Conservation (phyloP, 176 grass and related monocot genomes). For the Saccharum officinarum region DNA sequence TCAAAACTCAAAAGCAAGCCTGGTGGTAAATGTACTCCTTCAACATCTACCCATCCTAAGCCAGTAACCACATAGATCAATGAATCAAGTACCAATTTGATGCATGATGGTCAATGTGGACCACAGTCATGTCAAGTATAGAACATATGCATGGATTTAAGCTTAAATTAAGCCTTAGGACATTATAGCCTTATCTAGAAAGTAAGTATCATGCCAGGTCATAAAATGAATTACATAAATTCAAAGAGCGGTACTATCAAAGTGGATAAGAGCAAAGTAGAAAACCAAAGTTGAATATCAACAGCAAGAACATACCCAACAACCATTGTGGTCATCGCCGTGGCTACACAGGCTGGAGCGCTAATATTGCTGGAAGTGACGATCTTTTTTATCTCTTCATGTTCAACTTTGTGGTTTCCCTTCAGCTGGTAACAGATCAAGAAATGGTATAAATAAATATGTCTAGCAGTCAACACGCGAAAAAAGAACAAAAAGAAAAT, state of each 20-base stretch:
- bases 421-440: slow-evolving; percentile 58
- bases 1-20: background rate
- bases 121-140: background rate
- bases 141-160: background rate
- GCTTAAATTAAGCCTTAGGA: background rate
- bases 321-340: slow-evolving; percentile 65
- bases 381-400: slow-evolving; percentile 93
- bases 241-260: background rate
- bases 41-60: background rate
- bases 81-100: background rate
- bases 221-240: background rate
- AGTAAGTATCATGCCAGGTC: background rate
- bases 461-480: background rate
- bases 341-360: slow-evolving; percentile 66
- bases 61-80: background rate
- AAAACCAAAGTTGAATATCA: background rate
- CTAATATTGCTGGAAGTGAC: slow-evolving; percentile 64
- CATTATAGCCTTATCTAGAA: background rate
- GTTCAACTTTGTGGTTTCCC: slow-evolving; percentile 57
- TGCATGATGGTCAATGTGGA: background rate
- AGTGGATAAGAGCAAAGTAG: background rate
- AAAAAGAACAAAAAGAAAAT: background rate
- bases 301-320: slow-evolving; percentile 64
- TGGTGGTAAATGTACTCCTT: background rate
- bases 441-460: background rate